Base-by-base conservation (phyloP, 768 basidiomycete genomes). In the Inosperma sp. region DNA sequence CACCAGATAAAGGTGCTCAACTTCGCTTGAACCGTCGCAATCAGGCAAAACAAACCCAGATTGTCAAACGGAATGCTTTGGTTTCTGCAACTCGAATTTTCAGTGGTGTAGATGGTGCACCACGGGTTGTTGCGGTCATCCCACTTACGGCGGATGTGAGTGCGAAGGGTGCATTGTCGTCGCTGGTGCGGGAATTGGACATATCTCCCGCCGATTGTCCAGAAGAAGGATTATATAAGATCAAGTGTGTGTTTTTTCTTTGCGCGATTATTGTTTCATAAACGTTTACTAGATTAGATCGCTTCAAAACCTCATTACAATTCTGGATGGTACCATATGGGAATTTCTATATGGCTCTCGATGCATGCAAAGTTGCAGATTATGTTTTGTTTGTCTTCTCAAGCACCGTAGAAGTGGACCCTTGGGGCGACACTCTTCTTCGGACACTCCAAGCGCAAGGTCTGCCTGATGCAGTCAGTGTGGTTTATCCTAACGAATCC, bases 221-320 rank as follows among this genome's bases (percentile, higher is more conserved):
- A 5, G 69, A 77, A 19, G 63, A 68, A 48, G 83, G 83, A 4
- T 56, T 81, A 22, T 88, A 84, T 81, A 80, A 74, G 59, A 71
- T 89, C 57, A 84, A 72, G 89, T 91, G 46, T 49, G 79, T 70
- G 17, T 39, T 17, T 29, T n/a, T 46, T 29, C 37, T 16, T 41
- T 5, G 12, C 21, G 46, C 23, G 39, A 26, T 17, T 17, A 16
- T 41, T 33, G 48, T 26, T 53, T 14, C 23, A 48, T 30, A 46
- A 55, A 25, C 6, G 12, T 34, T 41, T 27, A 50, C 41, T 56
- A 94, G 93, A 63, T 88, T 84, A 30, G 88, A 91, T 42, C 80
- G 90, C 17, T 96, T 93, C 75, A 93, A 88, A 68, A 93, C 93
- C 0, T 88, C 86, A 5, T 73, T 97, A 3, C 93, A 96, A 61